Base-by-base conservation (phyloP, 148 eudicot species). In the Silene uniflora region DNA sequence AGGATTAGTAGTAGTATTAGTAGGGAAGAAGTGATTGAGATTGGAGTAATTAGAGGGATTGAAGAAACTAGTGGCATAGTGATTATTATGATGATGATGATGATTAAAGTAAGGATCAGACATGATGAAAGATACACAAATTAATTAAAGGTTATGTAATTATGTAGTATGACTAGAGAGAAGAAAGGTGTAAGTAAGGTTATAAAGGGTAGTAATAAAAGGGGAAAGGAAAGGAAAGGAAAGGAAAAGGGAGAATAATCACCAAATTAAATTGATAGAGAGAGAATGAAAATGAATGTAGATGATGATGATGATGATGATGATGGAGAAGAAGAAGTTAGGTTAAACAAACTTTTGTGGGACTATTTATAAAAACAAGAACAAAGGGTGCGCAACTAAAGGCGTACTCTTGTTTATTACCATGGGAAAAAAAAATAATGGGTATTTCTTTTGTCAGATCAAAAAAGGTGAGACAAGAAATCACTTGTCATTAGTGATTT, bases 401-500 rank as follows among this genome's bases (percentile, higher is more conserved):
- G 75, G 2, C 2, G 11, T 71, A 23, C 24, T 71, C 12, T 17
- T 49, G 7, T 19, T n/a, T 74, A 75, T 59, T 59, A 19, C 56
- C 25, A 61, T 22, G 16, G 16, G 4, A 61, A 61, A 61, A 61
- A 18, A 14, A 64, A 64, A 47, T 64, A 65, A 75, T 54, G 71
- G 10, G 47, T 63, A 27, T 19, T 21, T 60, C 21, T 66, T 17
- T 9, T 75, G 23, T 75, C 66, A 68, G 72, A 63, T 72, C 0
- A 55, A 52, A 73, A 67, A 77, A 81, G 75, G 77, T 54, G 74
- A 80, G 84, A 84, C 89, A 86, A 80, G 77, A 84, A 80, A 76
- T 83, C 83, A 86, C 91, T 86, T 83, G 75, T 75, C 73, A 79
- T 47, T 77, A 71, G 1, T 71, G 67, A 78, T 54, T 77, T 63